phyloP scores from a whole-genome alignment of 2,329 filamentous ascomycete species.

The Phaeosphaeria sp. region DNA sequence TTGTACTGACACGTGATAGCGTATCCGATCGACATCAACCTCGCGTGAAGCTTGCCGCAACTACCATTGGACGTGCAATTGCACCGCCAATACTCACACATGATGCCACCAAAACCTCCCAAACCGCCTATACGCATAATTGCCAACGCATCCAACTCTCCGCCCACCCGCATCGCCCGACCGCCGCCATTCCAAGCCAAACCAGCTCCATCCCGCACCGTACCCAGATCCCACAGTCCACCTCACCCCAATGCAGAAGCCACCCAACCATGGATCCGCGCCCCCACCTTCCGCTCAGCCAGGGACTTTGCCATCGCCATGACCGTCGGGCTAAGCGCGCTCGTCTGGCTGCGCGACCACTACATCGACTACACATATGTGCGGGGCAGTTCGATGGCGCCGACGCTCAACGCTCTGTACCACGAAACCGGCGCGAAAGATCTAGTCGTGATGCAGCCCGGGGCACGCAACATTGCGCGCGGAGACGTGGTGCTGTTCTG shows the following conservation, averaged over 20 bases:
- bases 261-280: not conserved
- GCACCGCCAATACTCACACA: not conserved
- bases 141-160: conserved; percentile 6
- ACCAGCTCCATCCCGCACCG: conserved; percentile 5
- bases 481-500: conserved; percentile 56
- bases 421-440: conserved; percentile 50
- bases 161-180: conserved; percentile 7
- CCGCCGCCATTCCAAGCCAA: conserved; percentile 6
- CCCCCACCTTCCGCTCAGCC: conserved; percentile 5
- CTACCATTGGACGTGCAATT: not conserved
- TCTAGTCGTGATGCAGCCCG: conserved; percentile 45
- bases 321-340: conserved; percentile 17
- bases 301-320: conserved; percentile 5
- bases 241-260: no score
- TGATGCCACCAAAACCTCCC: conserved; percentile 37
- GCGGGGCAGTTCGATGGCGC: conserved; percentile 53
- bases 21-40: conserved; percentile 6
- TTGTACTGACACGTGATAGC: conserved; percentile 16
- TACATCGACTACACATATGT: conserved; percentile 47
- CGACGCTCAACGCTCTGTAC: conserved; percentile 52
- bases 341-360: conserved; percentile 50
- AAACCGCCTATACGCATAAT: conserved; percentile 30
- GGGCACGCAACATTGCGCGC: conserved; percentile 35
- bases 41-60: conserved; percentile 9
- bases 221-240: conserved; percentile 1